Base-by-base conservation (phyloP, 345 rosid genomes). In the Ceriops zippeliana region DNA sequence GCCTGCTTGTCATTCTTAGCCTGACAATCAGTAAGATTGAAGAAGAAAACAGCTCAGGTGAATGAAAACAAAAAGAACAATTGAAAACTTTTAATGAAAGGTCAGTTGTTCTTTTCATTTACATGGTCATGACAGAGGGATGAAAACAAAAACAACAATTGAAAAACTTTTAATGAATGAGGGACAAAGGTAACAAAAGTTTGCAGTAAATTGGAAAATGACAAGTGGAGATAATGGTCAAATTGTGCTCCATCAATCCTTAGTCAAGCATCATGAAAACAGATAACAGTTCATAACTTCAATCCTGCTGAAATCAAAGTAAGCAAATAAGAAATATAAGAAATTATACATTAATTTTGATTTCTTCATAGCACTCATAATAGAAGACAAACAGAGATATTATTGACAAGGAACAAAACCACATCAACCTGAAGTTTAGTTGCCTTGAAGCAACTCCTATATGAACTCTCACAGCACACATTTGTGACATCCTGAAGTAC, bases 401-500 rank as follows among this genome's bases (percentile, higher is more conserved):
- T 42, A 42, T 42, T 9, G 11, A 22, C 26, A 56, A 24, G 16
- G 19, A 22, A 56, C 59, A 57, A 57, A 42, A 54, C 62, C 62
- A 63, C 21, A 58, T 74, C 60, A 58, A 86, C 98, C 93, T 87
- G 81, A 71, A 81, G 62, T 75, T 83, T 83, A 31, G 82, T 61
- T 67, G 86, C 84, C 67, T 73, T 84, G 69, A 86, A 77, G 83
- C 87, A 86, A 72, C 76, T 86, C 46, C 22, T 69, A 58, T 80
- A 77, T 26, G 86, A 73, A 72, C 47, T 72, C 32, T 73, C 69
- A 68, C 86, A 84, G 58, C 75, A 74, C 75, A 87, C 81, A 76
- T 90, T 90, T 16, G 97, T 84, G 67, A 90, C 82, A 78, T 93
- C 96, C 70, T 80, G 81, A 68, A 93, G 90, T 70, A 81, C 81